Evolutionary conservation across 2,329 filamentous ascomycete genomes (phyloP).

Genomic region (Epicoccum sorghinum): DNA sequence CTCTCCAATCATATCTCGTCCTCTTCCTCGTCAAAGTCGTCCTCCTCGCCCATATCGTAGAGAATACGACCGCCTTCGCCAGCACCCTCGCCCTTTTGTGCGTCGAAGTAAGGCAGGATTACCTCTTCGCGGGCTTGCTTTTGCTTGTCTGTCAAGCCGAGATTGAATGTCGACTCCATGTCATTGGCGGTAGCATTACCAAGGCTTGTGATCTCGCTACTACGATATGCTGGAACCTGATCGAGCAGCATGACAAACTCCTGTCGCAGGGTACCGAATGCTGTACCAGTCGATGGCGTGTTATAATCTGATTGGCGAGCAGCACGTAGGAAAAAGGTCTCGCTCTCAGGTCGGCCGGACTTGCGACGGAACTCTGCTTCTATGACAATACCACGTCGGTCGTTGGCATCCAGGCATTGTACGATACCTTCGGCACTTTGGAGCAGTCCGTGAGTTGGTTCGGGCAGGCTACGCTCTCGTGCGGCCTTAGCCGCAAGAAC

Average conservation of each 20-base stretch:
- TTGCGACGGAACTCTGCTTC: slow-evolving; percentile 86
- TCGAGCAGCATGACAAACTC: slow-evolving; percentile 69
- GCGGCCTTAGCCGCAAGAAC: slow-evolving; percentile 77
- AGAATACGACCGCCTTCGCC: slow-evolving; percentile 91
- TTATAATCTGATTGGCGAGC: slow-evolving; percentile 26
- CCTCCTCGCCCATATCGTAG: slow-evolving; percentile 95
- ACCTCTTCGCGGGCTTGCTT: slow-evolving; percentile 84
- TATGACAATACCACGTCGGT: slow-evolving; percentile 68
- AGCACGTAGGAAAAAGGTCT: slow-evolving; percentile 64
- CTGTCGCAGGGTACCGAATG: slow-evolving; percentile 49
- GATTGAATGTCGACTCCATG: slow-evolving; percentile 74
- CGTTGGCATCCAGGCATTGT: slow-evolving; percentile 66
- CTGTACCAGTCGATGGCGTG: slow-evolving; percentile 14
- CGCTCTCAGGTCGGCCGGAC: slow-evolving; percentile 77
- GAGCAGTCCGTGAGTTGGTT: slow-evolving; percentile 78
- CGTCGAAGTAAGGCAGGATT: slow-evolving; percentile 94
- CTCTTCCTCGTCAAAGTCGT: slow-evolving; percentile 96
- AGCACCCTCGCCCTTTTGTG: slow-evolving; percentile 72
- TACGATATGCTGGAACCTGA: slow-evolving; percentile 65
- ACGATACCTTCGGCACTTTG: slow-evolving; percentile 81
- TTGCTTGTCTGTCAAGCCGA: slow-evolving; percentile 91
- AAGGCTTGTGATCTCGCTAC: slow-evolving; percentile 15
- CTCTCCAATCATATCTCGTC: slow-evolving; percentile 73
- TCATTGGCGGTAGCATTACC: slow-evolving; percentile 38
- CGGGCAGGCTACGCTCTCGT: slow-evolving; percentile 72